Evolutionary conservation across 1,284 basidiomycete genomes (phyloP).

Genomic region (Ceratobasidium papillatum): DNA sequence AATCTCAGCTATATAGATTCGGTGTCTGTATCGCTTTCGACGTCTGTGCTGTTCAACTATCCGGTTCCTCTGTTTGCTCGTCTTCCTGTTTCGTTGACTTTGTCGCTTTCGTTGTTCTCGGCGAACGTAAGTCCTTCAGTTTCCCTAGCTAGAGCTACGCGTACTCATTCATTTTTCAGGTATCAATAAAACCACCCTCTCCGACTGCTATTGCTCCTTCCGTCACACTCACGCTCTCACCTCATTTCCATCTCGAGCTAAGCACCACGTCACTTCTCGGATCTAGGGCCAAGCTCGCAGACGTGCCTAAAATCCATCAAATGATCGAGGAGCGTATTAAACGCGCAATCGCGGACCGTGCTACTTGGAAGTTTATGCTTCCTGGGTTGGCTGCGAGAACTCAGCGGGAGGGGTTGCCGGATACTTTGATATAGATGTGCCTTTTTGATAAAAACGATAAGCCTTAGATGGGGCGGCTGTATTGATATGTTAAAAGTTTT

Average conservation of each 20-base stretch:
- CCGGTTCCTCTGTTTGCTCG: conserved; percentile 80
- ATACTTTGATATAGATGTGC: conserved; percentile 14
- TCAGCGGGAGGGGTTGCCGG: conserved; percentile 17
- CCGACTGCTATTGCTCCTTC: conserved; percentile 43
- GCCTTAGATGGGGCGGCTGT: background rate
- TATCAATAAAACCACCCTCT: conserved; percentile 42
- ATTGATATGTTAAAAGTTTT: conserved; percentile 15
- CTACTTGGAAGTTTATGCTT: conserved; percentile 72
- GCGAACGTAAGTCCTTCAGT: conserved; percentile 61
- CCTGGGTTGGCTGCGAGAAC: conserved; percentile 53
- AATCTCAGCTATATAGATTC: conserved; percentile 71
- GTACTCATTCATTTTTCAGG: background rate
- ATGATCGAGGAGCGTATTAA: conserved; percentile 78
- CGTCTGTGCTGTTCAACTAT: conserved; percentile 83
- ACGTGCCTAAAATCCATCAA: conserved; percentile 84
- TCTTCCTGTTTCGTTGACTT: conserved; percentile 78
- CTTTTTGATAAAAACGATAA: background rate
- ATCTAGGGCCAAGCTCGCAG: conserved; percentile 81
- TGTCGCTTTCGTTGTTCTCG: conserved; percentile 78
- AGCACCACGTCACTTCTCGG: conserved; percentile 69
- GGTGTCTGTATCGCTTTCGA: conserved; percentile 78
- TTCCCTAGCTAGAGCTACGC: background rate
- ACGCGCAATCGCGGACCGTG: conserved; percentile 64
- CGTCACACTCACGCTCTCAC: conserved; percentile 42
- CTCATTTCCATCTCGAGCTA: conserved; percentile 43